phyloP scores from a whole-genome alignment of 176 grass and related monocot species.

The Saccharum spontaneum region DNA sequence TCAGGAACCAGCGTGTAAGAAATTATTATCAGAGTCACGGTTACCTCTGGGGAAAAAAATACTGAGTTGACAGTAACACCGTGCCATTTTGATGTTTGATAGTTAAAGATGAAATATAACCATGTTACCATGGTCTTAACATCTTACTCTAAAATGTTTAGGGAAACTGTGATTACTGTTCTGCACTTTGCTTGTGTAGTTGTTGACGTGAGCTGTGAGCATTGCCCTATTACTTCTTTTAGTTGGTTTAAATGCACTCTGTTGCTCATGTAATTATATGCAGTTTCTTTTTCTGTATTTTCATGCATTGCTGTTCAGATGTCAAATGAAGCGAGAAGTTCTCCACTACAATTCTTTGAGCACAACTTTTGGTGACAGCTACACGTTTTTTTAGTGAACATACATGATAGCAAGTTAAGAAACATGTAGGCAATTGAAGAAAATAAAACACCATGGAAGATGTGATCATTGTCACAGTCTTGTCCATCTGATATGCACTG shows the following conservation, averaged over 20 bases:
- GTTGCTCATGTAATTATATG: background rate
- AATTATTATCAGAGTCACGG: background rate
- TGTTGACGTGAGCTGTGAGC: background rate
- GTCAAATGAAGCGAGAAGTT: background rate
- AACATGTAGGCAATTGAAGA: background rate
- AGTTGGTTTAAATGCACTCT: background rate
- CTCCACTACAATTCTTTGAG: background rate
- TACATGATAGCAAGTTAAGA: background rate
- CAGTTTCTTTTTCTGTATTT: background rate
- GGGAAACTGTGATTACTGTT: background rate
- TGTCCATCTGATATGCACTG: background rate
- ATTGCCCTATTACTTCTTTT: background rate
- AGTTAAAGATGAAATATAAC: constrained; percentile 5
- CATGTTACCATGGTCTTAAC: background rate
- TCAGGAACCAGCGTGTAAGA: background rate
- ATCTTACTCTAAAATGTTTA: background rate
- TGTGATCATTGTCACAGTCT: background rate
- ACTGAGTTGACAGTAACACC: background rate
- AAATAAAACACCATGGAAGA: background rate
- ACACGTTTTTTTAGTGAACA: background rate
- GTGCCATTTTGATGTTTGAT: background rate
- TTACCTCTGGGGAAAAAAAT: background rate
- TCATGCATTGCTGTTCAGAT: background rate
- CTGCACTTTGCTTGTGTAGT: background rate
- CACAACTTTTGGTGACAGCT: too few species aligned